Conservation (phyloP, 257 asterid species). For the Gardenia jasminoides region DNA sequence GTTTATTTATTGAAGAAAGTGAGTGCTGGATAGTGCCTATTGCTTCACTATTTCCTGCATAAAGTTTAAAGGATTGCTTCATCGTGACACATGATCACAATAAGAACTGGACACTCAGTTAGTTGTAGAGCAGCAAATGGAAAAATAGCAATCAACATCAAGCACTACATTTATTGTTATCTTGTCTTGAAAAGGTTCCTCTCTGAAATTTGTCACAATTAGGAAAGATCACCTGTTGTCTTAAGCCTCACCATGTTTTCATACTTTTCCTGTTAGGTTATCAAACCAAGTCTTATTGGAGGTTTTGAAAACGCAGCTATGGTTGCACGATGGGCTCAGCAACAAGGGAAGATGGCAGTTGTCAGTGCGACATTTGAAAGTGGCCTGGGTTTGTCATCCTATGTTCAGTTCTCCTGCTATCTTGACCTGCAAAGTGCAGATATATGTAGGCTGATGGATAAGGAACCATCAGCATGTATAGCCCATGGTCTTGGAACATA, state of each 20-base stretch:
- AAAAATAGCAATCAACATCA: not conserved
- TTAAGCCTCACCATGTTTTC: slow-evolving; percentile 11
- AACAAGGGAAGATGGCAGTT: slow-evolving; percentile 70
- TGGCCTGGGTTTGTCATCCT: slow-evolving; percentile 74
- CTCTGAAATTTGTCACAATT: not conserved
- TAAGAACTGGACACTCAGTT: not conserved
- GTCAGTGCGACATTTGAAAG: slow-evolving; percentile 93
- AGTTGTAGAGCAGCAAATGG: not conserved
- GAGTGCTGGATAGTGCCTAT: not conserved
- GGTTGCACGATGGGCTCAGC: slow-evolving; percentile 94
- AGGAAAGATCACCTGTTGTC: not conserved
- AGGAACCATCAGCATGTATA: slow-evolving; percentile 35
- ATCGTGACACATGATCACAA: not conserved
- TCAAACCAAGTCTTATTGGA: slow-evolving; percentile 89
- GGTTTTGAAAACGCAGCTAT: slow-evolving; percentile 86
- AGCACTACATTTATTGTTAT: no score
- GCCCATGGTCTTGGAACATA: slow-evolving; percentile 97
- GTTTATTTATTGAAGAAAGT: not conserved
- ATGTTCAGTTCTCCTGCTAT: slow-evolving; percentile 65
- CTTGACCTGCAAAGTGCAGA: slow-evolving; percentile 73
- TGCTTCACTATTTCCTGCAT: no score
- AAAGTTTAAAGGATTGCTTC: not conserved
- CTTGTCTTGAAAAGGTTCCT: not conserved
- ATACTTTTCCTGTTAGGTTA: slow-evolving; percentile 51
- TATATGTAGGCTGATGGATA: slow-evolving; percentile 40